These are phyloP conservation scores for Volvox reticuliferus DNA, from an alignment of 139 green algal species.

Conservation along the genomic window DNA sequence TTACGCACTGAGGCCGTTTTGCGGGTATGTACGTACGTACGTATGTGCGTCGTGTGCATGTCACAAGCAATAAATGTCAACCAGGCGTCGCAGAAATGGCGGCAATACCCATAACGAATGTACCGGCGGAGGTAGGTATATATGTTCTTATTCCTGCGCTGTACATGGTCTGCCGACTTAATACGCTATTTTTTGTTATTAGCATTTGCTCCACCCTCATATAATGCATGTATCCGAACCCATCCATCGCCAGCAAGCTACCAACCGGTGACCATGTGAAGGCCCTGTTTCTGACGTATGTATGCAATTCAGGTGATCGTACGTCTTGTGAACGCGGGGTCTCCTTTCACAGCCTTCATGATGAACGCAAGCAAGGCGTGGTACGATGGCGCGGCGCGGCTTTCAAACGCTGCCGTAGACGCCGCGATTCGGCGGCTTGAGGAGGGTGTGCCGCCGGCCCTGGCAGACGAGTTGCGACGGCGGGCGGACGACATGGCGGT, in stretches of 20 bases:
- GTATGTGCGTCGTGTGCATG: no score
- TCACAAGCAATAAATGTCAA: no score
- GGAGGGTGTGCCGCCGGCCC: neutral
- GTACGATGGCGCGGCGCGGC: neutral
- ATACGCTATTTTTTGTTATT: no score
- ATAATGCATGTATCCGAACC: no score
- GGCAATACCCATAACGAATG: no score
- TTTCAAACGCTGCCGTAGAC: conserved; percentile 17
- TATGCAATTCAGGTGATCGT: conserved; percentile 11
- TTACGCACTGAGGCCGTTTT: conserved; percentile 23
- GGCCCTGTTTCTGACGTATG: neutral
- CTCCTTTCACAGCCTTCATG: neutral
- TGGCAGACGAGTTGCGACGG: neutral
- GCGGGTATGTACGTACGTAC: neutral
- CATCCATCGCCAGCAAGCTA: no score
- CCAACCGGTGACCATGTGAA: no score
- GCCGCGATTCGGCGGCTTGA: neutral
- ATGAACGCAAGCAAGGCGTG: neutral
- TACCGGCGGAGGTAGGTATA: no score
- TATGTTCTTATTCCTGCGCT: no score
- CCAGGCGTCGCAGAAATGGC: no score
- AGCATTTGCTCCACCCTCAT: no score
- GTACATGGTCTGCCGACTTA: no score
- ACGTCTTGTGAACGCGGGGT: neutral
- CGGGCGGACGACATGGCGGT: conserved; percentile 1